Evolutionary conservation across 495 filamentous ascomycete genomes (phyloP).

Genomic region (Glarea lozoyensis): DNA sequence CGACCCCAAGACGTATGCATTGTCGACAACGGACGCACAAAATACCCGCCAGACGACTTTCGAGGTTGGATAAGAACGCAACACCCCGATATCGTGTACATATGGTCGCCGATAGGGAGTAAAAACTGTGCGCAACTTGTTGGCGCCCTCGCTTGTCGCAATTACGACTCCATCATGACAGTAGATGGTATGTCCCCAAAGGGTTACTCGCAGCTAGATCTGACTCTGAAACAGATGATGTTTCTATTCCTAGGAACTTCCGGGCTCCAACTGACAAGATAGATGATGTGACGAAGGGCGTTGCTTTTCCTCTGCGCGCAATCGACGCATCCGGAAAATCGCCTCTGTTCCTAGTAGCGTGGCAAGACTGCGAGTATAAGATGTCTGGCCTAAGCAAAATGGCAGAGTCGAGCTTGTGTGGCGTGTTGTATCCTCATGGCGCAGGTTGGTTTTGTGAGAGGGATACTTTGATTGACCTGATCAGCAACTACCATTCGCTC

Average conservation of each 20-base stretch:
- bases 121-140: constrained; percentile 39
- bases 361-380: constrained; percentile 40
- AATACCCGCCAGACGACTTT: constrained; percentile 16
- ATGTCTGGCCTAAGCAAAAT: constrained; percentile 26
- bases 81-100: constrained; percentile 18
- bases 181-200: too few species aligned
- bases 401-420: constrained; percentile 1
- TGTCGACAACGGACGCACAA: constrained; percentile 21
- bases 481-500: constrained; percentile 2
- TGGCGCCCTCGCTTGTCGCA: constrained; percentile 31
- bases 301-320: constrained; percentile 38
- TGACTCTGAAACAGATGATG: too few species aligned
- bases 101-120: constrained; percentile 22
- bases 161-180: constrained; percentile 33
- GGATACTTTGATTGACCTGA: constrained; percentile 1
- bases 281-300: constrained; percentile 26
- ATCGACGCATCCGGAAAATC: constrained; percentile 25
- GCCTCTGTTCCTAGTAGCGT: constrained; percentile 33
- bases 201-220: too few species aligned
- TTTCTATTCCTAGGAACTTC: constrained; percentile 34
- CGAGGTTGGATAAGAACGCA: constrained; percentile 9
- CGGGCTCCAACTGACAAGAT: constrained; percentile 33
- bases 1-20: constrained; percentile 13
- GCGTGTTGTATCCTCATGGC: constrained; percentile 8
- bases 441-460: constrained; percentile 7